These are phyloP conservation scores for Dimocarpus longan DNA, from an alignment of 345 rosid species.

Conservation along the genomic window DNA sequence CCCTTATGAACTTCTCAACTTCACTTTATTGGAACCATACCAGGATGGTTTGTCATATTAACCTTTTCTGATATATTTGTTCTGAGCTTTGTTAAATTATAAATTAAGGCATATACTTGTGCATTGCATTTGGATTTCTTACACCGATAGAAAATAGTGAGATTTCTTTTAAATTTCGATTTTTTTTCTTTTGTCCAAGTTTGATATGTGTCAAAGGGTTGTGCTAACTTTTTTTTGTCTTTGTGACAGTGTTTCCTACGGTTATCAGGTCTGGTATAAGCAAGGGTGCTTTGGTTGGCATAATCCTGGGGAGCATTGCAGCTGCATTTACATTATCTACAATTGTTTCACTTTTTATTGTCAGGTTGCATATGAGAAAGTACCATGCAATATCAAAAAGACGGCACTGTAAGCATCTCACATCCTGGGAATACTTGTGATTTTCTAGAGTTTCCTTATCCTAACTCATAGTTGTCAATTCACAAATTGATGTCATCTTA, in stretches of 20 bases:
- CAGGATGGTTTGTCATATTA: conserved; percentile 55
- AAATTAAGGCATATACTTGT: neutral
- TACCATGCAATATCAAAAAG: conserved; percentile 47
- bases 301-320: conserved; percentile 70
- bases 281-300: conserved; percentile 64
- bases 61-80: conserved; percentile 15
- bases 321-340: conserved; percentile 71
- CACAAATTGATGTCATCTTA: neutral
- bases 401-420: conserved; percentile 56
- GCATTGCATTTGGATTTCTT: neutral
- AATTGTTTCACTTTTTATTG: conserved; percentile 59
- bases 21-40: conserved; percentile 65
- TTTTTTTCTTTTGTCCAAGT: neutral
- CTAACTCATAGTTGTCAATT: neutral
- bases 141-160: neutral
- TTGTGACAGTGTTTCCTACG: conserved; percentile 40
- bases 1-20: conserved; percentile 83
- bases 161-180: neutral
- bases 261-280: conserved; percentile 46
- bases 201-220: neutral
- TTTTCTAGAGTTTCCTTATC: neutral
- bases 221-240: conserved; percentile 15
- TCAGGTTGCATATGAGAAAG: conserved; percentile 49
- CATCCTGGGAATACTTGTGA: neutral
- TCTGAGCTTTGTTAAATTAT: neutral